phyloP scores from a whole-genome alignment of 1,139 yeast genomes.

The Scheffersomyces quercinus region DNA sequence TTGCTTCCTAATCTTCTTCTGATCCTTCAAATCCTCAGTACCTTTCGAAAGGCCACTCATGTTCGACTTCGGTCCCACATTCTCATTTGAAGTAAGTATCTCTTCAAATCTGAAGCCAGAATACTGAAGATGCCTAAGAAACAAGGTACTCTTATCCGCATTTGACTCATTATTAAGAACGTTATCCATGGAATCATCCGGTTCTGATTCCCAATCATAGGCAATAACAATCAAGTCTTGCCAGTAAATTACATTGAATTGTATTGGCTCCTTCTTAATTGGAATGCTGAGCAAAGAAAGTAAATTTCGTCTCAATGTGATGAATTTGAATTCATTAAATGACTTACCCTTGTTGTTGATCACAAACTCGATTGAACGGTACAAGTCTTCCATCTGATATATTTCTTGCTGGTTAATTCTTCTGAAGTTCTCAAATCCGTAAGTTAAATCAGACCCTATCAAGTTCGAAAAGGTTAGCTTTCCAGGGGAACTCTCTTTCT shows the following conservation, averaged over 20 bases:
- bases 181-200: constrained; percentile 1
- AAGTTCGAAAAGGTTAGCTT: background rate
- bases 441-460: constrained; percentile 20
- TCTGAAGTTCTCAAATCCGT: constrained; percentile 18
- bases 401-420: constrained; percentile 11
- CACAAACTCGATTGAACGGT: constrained; percentile 13
- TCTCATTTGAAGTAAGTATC: constrained; percentile 12
- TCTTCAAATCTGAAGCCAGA: constrained; percentile 26
- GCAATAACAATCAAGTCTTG: constrained; percentile 19
- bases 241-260: constrained; percentile 23
- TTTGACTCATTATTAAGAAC: background rate
- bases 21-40: too few species aligned
- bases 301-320: constrained; percentile 23
- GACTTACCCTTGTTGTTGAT: constrained; percentile 5
- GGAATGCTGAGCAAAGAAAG: constrained; percentile 22
- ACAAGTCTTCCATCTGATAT: constrained; percentile 21
- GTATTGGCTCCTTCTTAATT: constrained; percentile 12
- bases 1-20: too few species aligned
- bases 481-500: too few species aligned
- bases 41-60: too few species aligned
- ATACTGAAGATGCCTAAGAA: constrained; percentile 15
- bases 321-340: constrained; percentile 13
- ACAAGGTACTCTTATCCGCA: background rate
- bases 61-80: too few species aligned
- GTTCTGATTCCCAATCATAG: constrained; percentile 19